These are phyloP conservation scores for Ophiognomonia clavigignenti-juglandacearum DNA, from an alignment of 2,329 filamentous ascomycete species.

Conservation along the genomic window DNA sequence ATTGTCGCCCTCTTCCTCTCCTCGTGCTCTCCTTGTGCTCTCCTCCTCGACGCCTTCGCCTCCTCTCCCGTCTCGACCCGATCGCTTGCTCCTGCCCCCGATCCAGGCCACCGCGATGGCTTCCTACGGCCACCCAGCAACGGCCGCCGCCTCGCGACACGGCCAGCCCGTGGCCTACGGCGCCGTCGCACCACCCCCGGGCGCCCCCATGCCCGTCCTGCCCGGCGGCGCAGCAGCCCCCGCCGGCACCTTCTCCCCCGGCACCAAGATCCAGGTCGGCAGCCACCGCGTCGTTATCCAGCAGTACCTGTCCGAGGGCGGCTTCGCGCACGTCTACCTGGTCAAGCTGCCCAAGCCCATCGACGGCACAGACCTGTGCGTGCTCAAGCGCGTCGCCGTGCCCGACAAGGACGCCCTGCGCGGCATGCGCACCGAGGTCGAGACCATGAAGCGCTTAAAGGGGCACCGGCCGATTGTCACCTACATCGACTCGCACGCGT, in stretches of 20 bases:
- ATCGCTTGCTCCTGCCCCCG: conserved; percentile 3
- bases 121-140: conserved; percentile 34
- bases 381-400: conserved; percentile 92
- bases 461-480: conserved; percentile 94
- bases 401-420: conserved; percentile 92
- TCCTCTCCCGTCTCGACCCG: background rate
- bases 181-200: conserved; percentile 23
- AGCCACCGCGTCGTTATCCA: conserved; percentile 90
- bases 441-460: conserved; percentile 99
- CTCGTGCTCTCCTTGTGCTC: background rate
- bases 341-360: conserved; percentile 77
- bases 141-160: conserved; percentile 33
- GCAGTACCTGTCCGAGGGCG: conserved; percentile 95
- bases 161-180: conserved; percentile 41
- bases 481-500: conserved; percentile 97
- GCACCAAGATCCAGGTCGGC: conserved; percentile 95
- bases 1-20: conserved; percentile 5
- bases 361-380: conserved; percentile 74
- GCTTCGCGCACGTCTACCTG: conserved; percentile 97
- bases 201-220: conserved; percentile 29
- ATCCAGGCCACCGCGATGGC: conserved; percentile 27
- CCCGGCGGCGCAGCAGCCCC: conserved; percentile 40
- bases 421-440: conserved; percentile 96
- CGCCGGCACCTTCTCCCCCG: conserved; percentile 84
- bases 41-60: no score